Evolutionary conservation across 2,329 filamentous ascomycete genomes (phyloP).

Genomic region (Diaporthe destruens): DNA sequence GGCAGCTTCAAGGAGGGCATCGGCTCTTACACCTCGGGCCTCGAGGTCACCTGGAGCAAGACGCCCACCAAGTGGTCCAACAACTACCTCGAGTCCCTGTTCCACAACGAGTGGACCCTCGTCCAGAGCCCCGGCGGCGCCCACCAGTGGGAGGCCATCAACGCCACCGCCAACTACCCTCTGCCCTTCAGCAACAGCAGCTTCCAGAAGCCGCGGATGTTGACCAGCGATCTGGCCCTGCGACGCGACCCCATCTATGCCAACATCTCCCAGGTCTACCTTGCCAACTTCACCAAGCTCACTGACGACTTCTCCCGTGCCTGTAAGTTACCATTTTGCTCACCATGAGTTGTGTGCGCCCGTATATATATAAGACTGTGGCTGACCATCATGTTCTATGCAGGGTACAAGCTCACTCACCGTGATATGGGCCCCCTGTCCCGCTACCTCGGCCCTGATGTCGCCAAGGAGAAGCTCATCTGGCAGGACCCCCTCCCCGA

Average conservation of each 20-base stretch:
- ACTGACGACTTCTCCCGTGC: slow-evolving; percentile 76
- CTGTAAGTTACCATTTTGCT: slow-evolving; percentile 54
- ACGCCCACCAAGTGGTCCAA: slow-evolving; percentile 81
- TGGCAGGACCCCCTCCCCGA: slow-evolving; percentile 80
- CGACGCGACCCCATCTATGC: slow-evolving; percentile 76
- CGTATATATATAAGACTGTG: not conserved
- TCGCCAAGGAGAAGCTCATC: slow-evolving; percentile 72
- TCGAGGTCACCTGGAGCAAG: slow-evolving; percentile 82
- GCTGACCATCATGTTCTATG: not conserved
- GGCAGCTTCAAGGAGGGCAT: slow-evolving; percentile 73
- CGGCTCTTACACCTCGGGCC: slow-evolving; percentile 77
- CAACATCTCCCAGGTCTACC: slow-evolving; percentile 77
- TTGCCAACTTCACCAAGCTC: slow-evolving; percentile 74
- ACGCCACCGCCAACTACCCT: slow-evolving; percentile 73
- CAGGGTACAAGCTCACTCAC: slow-evolving; percentile 77
- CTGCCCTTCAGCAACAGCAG: slow-evolving; percentile 75
- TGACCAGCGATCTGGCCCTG: slow-evolving; percentile 78
- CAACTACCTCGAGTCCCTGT: slow-evolving; percentile 77
- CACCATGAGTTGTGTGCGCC: too few relatives aligned
- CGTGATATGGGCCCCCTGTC: slow-evolving; percentile 78
- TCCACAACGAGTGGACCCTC: slow-evolving; percentile 80
- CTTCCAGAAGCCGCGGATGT: slow-evolving; percentile 78
- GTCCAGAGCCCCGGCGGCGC: slow-evolving; percentile 78
- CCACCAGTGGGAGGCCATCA: slow-evolving; percentile 79
- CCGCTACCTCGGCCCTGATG: slow-evolving; percentile 78